Evolutionary conservation across 148 eudicot species (phyloP).

Genomic region (Rhododendron kiyosumense): DNA sequence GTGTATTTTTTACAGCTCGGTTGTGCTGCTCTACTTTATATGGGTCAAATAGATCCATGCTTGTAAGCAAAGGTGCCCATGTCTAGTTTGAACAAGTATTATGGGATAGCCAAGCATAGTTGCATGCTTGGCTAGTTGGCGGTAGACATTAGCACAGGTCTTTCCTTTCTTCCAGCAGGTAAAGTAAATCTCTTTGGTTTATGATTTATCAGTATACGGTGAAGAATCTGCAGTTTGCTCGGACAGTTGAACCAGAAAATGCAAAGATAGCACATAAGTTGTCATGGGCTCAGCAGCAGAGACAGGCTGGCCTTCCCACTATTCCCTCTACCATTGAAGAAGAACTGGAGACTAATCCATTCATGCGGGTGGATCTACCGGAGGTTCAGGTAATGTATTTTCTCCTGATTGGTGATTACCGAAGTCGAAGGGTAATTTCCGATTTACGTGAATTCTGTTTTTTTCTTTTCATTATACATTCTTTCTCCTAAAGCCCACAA

Average conservation of each 20-base stretch:
- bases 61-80: background rate
- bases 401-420: background rate
- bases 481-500: background rate
- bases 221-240: constrained; percentile 92
- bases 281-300: constrained; percentile 76
- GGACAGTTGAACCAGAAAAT: constrained; percentile 84
- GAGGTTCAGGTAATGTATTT: constrained; percentile 61
- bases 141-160: background rate
- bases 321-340: constrained; percentile 86
- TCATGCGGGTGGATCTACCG: constrained; percentile 69
- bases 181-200: constrained; percentile 4
- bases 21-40: background rate
- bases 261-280: constrained; percentile 50
- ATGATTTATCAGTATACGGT: constrained; percentile 63
- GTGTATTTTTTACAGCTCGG: background rate
- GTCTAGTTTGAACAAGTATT: background rate
- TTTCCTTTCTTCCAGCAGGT: background rate
- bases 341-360: constrained; percentile 85
- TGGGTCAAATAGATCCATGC: background rate
- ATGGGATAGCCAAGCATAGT: background rate
- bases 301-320: constrained; percentile 61
- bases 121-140: background rate
- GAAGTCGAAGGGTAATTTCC: background rate
- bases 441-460: background rate
- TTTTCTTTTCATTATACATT: background rate